A percentile compares a stretch with the other conserved stretches of the same genome.
Evolutionary conservation across 192 early-diverging fungal species (phyloP).

Genomic region (Backusella mclennaniae): DNA sequence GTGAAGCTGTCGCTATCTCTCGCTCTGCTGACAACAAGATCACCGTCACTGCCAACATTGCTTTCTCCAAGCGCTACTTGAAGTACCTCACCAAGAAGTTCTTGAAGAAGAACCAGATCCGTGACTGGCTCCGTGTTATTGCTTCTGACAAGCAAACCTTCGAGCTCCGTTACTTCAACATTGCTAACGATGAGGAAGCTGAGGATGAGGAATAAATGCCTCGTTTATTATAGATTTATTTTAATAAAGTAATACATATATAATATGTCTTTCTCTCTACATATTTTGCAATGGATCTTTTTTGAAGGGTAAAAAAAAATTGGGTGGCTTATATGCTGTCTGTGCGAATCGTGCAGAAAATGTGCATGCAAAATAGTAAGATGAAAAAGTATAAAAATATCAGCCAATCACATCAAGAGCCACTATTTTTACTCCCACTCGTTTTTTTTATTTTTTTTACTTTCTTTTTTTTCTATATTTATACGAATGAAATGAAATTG

Average conservation of each 20-base stretch:
- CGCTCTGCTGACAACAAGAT: slow-evolving; percentile 71
- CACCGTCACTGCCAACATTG: slow-evolving; percentile 71
- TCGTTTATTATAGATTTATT: slow-evolving; percentile 12
- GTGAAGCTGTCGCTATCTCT: slow-evolving; percentile 79
- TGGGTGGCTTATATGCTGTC: slow-evolving; percentile 14
- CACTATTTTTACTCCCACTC: neutral
- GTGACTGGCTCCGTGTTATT: slow-evolving; percentile 98
- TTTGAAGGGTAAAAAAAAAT: slow-evolving; percentile 21
- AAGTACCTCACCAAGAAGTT: slow-evolving; percentile 99
- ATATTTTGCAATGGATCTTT: neutral
- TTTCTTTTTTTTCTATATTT: neutral
- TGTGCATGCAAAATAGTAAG: neutral
- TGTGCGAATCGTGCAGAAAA: neutral
- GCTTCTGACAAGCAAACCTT: slow-evolving; percentile 84
- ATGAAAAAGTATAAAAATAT: neutral
- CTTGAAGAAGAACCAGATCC: slow-evolving; percentile 99
- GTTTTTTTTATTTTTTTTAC: neutral
- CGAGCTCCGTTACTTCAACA: slow-evolving; percentile 96
- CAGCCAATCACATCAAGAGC: neutral
- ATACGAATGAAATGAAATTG: neutral
- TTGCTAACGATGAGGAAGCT: slow-evolving; percentile 72
- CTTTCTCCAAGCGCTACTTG: slow-evolving; percentile 98
- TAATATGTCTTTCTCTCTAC: neutral
- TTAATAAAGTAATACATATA: neutral
- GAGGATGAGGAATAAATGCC: slow-evolving; percentile 61